These are phyloP conservation scores for Aspergillus eucalypticola DNA, from an alignment of 2,329 filamentous ascomycete species.

Conservation along the genomic window DNA sequence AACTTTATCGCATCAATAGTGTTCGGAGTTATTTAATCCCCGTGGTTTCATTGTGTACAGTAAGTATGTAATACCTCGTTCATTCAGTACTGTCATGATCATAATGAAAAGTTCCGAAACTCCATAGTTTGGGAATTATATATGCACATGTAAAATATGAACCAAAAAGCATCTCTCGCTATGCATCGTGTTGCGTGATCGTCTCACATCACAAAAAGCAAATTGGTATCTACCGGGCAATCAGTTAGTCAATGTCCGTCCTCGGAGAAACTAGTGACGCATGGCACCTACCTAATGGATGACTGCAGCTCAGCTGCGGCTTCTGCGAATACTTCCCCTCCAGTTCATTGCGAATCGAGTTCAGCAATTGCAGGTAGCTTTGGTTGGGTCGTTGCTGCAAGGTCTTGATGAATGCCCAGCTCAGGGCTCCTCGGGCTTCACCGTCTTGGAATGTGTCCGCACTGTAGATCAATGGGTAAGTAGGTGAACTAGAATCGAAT, in stretches of 20 bases:
- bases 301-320: constrained; percentile 93
- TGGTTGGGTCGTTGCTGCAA: constrained; percentile 89
- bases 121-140: not conserved
- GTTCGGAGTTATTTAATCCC: too few relatives aligned
- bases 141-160: not conserved
- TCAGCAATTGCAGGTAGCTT: constrained; percentile 91
- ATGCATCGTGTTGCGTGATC: constrained; percentile 1
- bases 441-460: constrained; percentile 87
- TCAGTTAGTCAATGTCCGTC: constrained; percentile 4
- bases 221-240: constrained; percentile 57
- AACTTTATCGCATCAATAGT: too few relatives aligned
- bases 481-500: not conserved
- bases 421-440: constrained; percentile 94
- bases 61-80: not conserved
- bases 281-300: constrained; percentile 76
- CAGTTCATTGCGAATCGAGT: constrained; percentile 87
- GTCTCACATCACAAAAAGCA: constrained; percentile 66
- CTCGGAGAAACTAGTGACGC: constrained; percentile 5
- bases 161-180: not conserved
- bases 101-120: not conserved
- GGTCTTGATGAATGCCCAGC: constrained; percentile 89
- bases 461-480: constrained; percentile 48
- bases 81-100: not conserved
- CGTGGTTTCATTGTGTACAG: not conserved
- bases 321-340: constrained; percentile 88